Percentiles rank a stretch among this genome's conserved stretches.
Conservation (phyloP, 306 rosid species). For the Prunus dulcis region DNA sequence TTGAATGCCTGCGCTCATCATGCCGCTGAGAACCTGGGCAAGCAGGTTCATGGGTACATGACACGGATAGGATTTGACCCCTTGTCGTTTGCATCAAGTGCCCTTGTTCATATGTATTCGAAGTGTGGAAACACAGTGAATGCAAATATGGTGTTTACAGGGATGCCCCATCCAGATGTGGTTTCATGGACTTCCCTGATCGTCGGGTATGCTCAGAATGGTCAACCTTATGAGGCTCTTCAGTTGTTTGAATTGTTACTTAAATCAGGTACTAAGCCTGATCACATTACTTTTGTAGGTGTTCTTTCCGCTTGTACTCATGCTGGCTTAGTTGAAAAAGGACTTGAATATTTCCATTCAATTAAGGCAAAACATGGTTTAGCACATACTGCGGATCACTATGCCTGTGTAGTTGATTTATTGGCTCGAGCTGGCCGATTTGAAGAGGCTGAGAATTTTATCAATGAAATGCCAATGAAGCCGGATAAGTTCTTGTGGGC, state of each 20-base stretch:
- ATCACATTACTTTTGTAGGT: conserved; percentile 57
- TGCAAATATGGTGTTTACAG: conserved; percentile 51
- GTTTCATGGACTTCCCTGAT: conserved; percentile 71
- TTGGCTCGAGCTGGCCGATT: conserved; percentile 64
- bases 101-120: conserved; percentile 63
- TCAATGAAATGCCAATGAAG: conserved; percentile 52
- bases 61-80: conserved; percentile 48
- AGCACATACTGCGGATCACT: conserved; percentile 56
- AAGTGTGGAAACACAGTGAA: conserved; percentile 56
- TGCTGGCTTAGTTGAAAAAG: conserved; percentile 61
- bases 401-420: conserved; percentile 61
- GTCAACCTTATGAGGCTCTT: conserved; percentile 54
- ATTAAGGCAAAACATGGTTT: conserved; percentile 54
- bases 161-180: conserved; percentile 53
- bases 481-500: conserved; percentile 69
- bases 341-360: conserved; percentile 56
- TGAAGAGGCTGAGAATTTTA: conserved; percentile 53
- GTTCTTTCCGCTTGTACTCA: conserved; percentile 72
- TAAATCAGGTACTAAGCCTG: conserved; percentile 55
- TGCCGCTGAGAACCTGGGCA: conserved; percentile 48
- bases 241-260: conserved; percentile 51
- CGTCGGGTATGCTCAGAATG: conserved; percentile 65
- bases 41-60: conserved; percentile 67
- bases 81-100: conserved; percentile 49
- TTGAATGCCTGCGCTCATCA: conserved; percentile 64